These are phyloP conservation scores for Diutina sp. DNA, from an alignment of 1,139 yeast species.

Conservation along the genomic window DNA sequence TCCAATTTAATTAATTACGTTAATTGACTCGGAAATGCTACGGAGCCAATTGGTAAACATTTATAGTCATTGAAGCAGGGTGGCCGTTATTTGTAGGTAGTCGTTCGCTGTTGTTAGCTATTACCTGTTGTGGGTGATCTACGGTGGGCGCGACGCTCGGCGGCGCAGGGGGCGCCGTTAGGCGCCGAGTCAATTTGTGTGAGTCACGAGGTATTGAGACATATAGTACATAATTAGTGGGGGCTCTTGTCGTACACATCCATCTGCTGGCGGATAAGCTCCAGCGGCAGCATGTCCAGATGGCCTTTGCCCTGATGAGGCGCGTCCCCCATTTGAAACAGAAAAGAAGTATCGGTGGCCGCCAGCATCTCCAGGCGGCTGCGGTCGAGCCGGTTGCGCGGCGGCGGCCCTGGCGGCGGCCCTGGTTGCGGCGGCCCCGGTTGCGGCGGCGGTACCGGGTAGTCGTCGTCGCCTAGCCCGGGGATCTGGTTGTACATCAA, in stretches of 20 bases:
- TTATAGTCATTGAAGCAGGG: too few relatives aligned
- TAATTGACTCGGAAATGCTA: too few relatives aligned
- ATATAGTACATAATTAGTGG: not conserved
- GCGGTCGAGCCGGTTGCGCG: not conserved
- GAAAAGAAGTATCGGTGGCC: not conserved
- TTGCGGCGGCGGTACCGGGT: not conserved
- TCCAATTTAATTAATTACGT: too few relatives aligned
- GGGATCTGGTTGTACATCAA: constrained; percentile 54
- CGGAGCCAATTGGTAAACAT: too few relatives aligned
- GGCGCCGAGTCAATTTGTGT: not conserved
- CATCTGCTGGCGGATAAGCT: constrained; percentile 1
- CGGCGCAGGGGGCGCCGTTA: not conserved
- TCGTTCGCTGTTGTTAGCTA: too few relatives aligned
- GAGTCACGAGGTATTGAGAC: not conserved
- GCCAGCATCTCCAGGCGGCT: not conserved
- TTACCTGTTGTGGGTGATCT: too few relatives aligned
- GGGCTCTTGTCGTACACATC: not conserved
- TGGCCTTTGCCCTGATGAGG: not conserved
- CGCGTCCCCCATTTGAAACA: not conserved
- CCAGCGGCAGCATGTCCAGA: not conserved
- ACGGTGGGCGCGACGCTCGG: too few relatives aligned
- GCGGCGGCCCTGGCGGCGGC: not conserved
- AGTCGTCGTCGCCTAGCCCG: constrained; percentile 37
- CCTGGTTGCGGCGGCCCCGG: not conserved
- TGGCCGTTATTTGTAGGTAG: too few relatives aligned